Evolutionary conservation across 805 yeast species (phyloP).

Genomic region (Candida cerambycidarum): DNA sequence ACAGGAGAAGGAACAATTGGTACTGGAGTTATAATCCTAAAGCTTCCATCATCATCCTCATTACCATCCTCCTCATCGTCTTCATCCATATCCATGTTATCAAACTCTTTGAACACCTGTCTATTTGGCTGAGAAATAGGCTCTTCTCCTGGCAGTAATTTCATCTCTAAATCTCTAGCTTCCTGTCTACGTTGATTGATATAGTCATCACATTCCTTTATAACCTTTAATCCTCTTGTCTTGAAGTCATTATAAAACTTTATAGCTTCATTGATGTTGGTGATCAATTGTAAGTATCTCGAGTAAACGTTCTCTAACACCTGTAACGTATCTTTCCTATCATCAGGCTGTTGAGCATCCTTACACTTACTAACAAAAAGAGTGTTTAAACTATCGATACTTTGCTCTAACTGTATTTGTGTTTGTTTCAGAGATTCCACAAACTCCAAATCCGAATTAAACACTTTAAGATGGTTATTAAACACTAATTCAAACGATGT

Average conservation of each 20-base stretch:
- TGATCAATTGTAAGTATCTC: conserved; percentile 54
- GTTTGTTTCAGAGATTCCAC: conserved; percentile 38
- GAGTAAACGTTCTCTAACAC: conserved; percentile 49
- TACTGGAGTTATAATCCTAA: conserved; percentile 13
- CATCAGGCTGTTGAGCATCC: conserved; percentile 16
- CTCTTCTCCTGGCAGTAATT: conserved; percentile 8
- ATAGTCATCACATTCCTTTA: conserved; percentile 51
- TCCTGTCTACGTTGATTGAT: conserved; percentile 52
- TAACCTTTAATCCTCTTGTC: conserved; percentile 43
- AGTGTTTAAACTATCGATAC: conserved; percentile 33
- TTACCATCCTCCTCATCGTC: conserved; percentile 1
- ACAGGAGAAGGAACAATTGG: conserved; percentile 14
- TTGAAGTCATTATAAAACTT: conserved; percentile 68
- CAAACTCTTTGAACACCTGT: neutral
- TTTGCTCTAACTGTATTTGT: conserved; percentile 36
- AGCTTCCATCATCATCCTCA: neutral
- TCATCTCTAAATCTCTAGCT: conserved; percentile 50
- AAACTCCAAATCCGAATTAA: conserved; percentile 49
- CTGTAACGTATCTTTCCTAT: conserved; percentile 51
- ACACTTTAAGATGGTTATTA: conserved; percentile 44
- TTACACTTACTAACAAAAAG: conserved; percentile 24
- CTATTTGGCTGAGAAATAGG: conserved; percentile 8
- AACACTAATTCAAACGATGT: conserved; percentile 38
- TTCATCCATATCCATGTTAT: neutral
- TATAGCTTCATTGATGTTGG: conserved; percentile 65